Conservation (phyloP, 2,329 filamentous ascomycete species). For the Colletotrichum simmondsii region DNA sequence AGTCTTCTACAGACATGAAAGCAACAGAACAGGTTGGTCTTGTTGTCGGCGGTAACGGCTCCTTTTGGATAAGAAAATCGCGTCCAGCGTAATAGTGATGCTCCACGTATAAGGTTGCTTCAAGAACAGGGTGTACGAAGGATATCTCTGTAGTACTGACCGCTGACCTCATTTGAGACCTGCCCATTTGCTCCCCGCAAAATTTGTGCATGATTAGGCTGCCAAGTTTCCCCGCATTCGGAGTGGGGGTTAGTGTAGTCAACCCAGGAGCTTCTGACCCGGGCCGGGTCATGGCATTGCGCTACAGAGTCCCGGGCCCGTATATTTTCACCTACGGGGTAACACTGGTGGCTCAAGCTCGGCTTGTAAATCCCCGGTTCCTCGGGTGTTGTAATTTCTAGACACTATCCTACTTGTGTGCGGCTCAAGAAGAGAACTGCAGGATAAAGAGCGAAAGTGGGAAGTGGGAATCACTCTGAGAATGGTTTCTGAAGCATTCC, state of each 20-base stretch:
- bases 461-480: too few relatives aligned
- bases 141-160: not conserved
- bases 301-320: not conserved
- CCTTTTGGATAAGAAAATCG: not conserved
- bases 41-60: not conserved
- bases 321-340: too few relatives aligned
- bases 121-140: not conserved
- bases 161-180: not conserved
- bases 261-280: not conserved
- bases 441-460: too few relatives aligned
- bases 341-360: not conserved
- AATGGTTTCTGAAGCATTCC: too few relatives aligned
- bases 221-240: not conserved
- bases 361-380: not conserved
- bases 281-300: not conserved
- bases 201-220: not conserved
- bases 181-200: not conserved
- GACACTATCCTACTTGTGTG: too few relatives aligned
- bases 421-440: too few relatives aligned
- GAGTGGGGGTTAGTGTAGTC: not conserved
- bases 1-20: not conserved
- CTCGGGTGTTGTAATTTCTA: not conserved
- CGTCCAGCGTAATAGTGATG: accelerated
- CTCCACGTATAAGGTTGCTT: not conserved
- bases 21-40: too few relatives aligned